Conservation (phyloP, 148 eudicot genomes). For the Cornus controversa region DNA sequence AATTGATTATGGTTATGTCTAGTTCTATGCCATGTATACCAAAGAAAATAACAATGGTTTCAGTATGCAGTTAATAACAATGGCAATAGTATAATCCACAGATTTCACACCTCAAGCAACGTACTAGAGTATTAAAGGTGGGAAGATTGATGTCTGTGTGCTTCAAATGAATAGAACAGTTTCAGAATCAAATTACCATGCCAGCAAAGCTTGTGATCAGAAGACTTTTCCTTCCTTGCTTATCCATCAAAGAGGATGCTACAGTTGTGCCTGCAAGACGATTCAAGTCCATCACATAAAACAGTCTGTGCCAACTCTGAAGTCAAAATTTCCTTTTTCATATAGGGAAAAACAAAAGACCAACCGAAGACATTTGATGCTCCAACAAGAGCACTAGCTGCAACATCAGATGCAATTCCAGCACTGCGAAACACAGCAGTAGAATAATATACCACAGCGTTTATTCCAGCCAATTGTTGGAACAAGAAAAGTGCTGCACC, state of each 20-base stretch:
- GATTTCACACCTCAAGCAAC: not conserved
- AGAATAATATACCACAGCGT: conserved; percentile 95
- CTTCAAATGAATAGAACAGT: not conserved
- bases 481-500: conserved; percentile 97
- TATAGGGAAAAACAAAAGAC: conserved; percentile 5
- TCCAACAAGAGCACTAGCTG: conserved; percentile 98
- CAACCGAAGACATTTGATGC: conserved; percentile 91
- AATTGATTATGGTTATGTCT: conserved; percentile 4
- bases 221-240: conserved; percentile 93
- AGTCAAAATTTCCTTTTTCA: conserved; percentile 6
- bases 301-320: not conserved
- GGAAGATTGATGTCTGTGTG: not conserved
- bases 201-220: conserved; percentile 86
- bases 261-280: conserved; percentile 68
- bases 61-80: not conserved
- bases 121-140: not conserved
- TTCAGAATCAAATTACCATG: conserved; percentile 52
- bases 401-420: conserved; percentile 96
- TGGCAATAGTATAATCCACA: not conserved
- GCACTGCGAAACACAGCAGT: conserved; percentile 93
- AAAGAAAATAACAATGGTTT: conserved; percentile 2
- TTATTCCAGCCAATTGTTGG: conserved; percentile 98
- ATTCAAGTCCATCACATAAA: conserved; percentile 11
- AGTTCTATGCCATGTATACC: not conserved
- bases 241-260: conserved; percentile 95